phyloP scores from a whole-genome alignment of 1,284 basidiomycete species.

The Rhodotorula sp. region DNA sequence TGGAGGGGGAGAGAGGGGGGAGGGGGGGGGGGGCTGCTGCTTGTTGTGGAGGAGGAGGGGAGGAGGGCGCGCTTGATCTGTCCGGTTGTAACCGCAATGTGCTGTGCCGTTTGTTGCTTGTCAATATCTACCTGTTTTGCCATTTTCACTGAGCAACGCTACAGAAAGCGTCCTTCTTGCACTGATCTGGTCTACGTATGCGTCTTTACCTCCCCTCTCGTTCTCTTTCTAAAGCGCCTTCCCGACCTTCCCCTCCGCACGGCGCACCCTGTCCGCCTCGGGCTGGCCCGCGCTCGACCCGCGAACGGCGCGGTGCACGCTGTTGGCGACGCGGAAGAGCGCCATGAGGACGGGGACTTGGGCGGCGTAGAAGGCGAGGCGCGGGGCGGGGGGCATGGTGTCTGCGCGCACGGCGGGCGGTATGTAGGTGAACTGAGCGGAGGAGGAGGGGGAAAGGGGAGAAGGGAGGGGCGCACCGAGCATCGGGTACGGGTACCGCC shows the following conservation, averaged over 20 bases:
- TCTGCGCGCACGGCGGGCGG: constrained; percentile 8
- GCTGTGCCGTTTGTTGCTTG: constrained; percentile 5
- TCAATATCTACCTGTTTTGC: not conserved
- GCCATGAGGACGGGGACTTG: constrained; percentile 34
- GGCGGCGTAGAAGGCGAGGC: constrained; percentile 34
- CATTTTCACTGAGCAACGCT: too few relatives aligned
- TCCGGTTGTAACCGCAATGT: not conserved
- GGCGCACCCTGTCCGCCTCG: not conserved
- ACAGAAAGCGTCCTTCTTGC: too few relatives aligned
- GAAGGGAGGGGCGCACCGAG: not conserved
- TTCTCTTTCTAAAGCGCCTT: not conserved
- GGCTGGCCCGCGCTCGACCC: not conserved
- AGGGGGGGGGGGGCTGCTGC: not conserved
- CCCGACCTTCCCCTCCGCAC: not conserved
- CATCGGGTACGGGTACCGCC: constrained; percentile 29
- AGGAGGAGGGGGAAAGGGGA: not conserved
- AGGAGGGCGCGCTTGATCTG: too few relatives aligned
- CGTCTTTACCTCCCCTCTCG: not conserved
- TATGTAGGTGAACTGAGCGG: not conserved
- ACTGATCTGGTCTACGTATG: too few relatives aligned
- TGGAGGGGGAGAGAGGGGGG: not conserved
- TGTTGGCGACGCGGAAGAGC: constrained; percentile 32
- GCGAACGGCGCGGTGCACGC: constrained; percentile 16
- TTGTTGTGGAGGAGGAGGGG: not conserved
- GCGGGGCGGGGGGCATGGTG: constrained; percentile 18